Evolutionary conservation across 768 basidiomycete species (phyloP).

Genomic region (Auriculariales sp.): DNA sequence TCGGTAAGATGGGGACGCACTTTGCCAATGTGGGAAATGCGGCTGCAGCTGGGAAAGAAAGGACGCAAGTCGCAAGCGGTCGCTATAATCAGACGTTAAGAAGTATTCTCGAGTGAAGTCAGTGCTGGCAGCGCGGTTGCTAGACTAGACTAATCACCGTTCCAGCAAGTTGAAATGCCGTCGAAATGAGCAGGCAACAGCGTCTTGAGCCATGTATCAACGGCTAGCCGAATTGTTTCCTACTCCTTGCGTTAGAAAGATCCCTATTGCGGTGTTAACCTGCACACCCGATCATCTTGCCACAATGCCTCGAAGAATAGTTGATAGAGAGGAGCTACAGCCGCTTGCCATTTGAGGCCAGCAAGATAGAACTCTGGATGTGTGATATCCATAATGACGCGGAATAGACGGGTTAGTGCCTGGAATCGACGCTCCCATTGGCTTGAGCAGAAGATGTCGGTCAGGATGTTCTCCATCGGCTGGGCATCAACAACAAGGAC

Average conservation of each 20-base stretch:
- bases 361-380: constrained; percentile 47
- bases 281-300: constrained; percentile 44
- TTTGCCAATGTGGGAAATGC: constrained; percentile 53
- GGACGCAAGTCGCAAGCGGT: constrained; percentile 40
- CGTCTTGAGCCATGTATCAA: constrained; percentile 41
- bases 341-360: constrained; percentile 53
- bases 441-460: constrained; percentile 21
- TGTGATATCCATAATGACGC: constrained; percentile 49
- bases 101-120: constrained; percentile 25
- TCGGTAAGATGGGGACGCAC: constrained; percentile 20
- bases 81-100: constrained; percentile 35
- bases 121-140: background rate
- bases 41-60: constrained; percentile 58
- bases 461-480: constrained; percentile 40
- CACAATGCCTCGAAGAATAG: constrained; percentile 49
- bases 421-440: constrained; percentile 41
- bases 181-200: constrained; percentile 53
- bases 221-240: constrained; percentile 55
- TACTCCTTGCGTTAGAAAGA: constrained; percentile 14
- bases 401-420: constrained; percentile 41
- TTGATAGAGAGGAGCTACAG: constrained; percentile 41
- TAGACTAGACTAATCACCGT: constrained; percentile 14
- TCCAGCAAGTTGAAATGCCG: constrained; percentile 53
- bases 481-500: constrained; percentile 47
- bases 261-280: background rate